Evolutionary conservation across 2,329 filamentous ascomycete genomes (phyloP), one percentile per base, ranked within the genome.

Genomic region (Fusarium graminum): DNA sequence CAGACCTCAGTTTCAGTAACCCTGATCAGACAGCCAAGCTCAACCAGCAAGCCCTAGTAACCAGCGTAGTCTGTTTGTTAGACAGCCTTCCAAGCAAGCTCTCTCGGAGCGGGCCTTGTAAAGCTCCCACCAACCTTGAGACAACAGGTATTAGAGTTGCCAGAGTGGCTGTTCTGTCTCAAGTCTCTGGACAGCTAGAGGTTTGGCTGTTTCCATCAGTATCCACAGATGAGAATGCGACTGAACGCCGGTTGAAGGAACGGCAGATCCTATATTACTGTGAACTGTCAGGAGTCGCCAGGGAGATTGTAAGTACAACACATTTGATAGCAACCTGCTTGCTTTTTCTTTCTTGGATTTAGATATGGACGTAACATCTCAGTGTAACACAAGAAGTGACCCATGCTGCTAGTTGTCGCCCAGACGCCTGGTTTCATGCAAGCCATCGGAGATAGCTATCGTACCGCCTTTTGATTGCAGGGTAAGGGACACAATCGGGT

Each of bases 41-140:
- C 28, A 29, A 7, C 34, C 16, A n/a, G 28, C 17, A 13, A 52
- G 44, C 26, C 44, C 17, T 11, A n/a, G 10, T n/a, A 17, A 14
- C 26, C 17, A 22, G 22, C 22, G 22, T 22, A 22, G 22, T 22
- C 22, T 22, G 22, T 22, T 22, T 46, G 43, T 52, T 53, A 38
- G 50, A 40, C 45, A 54, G 29, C 36, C 32, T 29, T 41, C 16
- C 34, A 38, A 44, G 30, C 52, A 54, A 36, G 22, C 22, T 52
- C 45, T 49, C 45, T 58, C 54, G 66, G 66, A 26, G 63, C 52
- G 66, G 66, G 40, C 66, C 63, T 69, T 57, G 45, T 34, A 53
- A 59, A 42, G 40, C 40, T 58, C 55, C 65, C 55, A 32, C 40
- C 38, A 32, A 49, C 25, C 17, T 34, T 42, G 36, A 36, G 49